Conservation (phyloP, 352 stramenopile species). For the Globisporangium parvum region DNA sequence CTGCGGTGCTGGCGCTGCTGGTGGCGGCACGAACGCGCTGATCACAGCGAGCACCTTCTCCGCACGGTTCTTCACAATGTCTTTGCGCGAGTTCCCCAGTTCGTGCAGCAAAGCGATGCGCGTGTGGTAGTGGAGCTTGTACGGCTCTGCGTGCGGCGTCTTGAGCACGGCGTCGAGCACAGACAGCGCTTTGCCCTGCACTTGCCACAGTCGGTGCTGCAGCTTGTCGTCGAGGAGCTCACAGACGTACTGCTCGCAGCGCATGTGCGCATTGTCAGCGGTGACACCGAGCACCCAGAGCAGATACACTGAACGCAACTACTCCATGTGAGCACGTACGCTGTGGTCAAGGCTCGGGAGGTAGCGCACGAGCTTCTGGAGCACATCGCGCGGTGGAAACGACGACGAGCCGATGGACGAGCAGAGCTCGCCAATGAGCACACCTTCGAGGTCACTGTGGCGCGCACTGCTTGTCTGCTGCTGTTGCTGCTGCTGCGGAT, state of each 20-base stretch:
- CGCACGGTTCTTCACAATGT: constrained; percentile 64
- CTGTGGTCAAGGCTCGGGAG: constrained; percentile 67
- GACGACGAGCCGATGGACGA: constrained; percentile 73
- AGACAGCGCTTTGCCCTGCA: constrained; percentile 75
- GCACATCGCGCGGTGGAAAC: constrained; percentile 67
- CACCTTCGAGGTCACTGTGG: constrained; percentile 55
- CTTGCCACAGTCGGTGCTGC: constrained; percentile 74
- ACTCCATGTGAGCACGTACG: constrained; percentile 17
- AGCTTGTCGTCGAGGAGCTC: constrained; percentile 85
- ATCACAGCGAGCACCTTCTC: constrained; percentile 57
- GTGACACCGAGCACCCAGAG: background rate
- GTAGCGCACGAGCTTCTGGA: constrained; percentile 75
- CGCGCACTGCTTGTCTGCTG: constrained; percentile 12
- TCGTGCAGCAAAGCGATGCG: constrained; percentile 42
- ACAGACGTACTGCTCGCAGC: constrained; percentile 53
- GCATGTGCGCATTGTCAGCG: background rate
- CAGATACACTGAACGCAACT: background rate
- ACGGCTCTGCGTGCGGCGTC: constrained; percentile 45
- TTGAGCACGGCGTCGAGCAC: constrained; percentile 67
- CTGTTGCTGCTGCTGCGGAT: constrained; percentile 1
- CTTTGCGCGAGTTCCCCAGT: constrained; percentile 59
- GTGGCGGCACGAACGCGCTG: constrained; percentile 20
- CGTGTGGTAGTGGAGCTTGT: constrained; percentile 64
- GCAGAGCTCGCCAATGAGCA: constrained; percentile 71
- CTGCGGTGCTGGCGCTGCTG: constrained; percentile 5